Evolutionary conservation across 2,329 filamentous ascomycete genomes (phyloP).

Genomic region (Talaromyces marneffei): DNA sequence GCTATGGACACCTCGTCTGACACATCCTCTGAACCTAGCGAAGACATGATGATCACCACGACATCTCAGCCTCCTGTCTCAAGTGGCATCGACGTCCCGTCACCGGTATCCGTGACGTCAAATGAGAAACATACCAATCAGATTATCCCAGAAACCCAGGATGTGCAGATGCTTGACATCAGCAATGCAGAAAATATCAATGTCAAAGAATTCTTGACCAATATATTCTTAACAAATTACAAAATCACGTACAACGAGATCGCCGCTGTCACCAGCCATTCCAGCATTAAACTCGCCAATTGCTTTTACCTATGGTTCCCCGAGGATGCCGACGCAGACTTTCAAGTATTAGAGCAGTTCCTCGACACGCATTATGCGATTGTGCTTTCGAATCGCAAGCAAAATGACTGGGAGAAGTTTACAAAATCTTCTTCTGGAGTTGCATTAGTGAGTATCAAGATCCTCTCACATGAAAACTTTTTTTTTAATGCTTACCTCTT

Average conservation of each 20-base stretch:
- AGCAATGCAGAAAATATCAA: conserved; percentile 14
- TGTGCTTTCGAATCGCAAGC: conserved; percentile 25
- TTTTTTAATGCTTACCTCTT: neutral
- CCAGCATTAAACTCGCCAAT: conserved; percentile 18
- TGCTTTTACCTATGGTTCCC: conserved; percentile 35
- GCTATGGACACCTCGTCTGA: neutral
- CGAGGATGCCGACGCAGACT: conserved; percentile 21
- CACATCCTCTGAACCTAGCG: neutral
- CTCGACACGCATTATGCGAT: conserved; percentile 24
- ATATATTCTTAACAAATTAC: conserved; percentile 11
- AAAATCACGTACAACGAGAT: conserved; percentile 27
- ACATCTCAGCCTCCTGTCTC: neutral
- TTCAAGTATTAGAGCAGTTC: conserved; percentile 21
- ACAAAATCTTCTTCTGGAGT: conserved; percentile 24
- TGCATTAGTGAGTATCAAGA: conserved; percentile 29
- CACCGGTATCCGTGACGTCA: neutral
- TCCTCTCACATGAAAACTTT: neutral
- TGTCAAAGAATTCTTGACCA: neutral
- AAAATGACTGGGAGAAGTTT: conserved; percentile 34
- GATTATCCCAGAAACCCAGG: neutral
- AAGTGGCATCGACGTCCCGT: neutral
- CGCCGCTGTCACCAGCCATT: conserved; percentile 18
- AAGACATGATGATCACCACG: neutral
- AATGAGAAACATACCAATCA: neutral
- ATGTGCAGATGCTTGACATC: conserved; percentile 13